Percentiles rank a stretch among this genome's conserved stretches.
phyloP scores from a whole-genome alignment of 352 stramenopile genomes.

The Plasmopara viticola region DNA sequence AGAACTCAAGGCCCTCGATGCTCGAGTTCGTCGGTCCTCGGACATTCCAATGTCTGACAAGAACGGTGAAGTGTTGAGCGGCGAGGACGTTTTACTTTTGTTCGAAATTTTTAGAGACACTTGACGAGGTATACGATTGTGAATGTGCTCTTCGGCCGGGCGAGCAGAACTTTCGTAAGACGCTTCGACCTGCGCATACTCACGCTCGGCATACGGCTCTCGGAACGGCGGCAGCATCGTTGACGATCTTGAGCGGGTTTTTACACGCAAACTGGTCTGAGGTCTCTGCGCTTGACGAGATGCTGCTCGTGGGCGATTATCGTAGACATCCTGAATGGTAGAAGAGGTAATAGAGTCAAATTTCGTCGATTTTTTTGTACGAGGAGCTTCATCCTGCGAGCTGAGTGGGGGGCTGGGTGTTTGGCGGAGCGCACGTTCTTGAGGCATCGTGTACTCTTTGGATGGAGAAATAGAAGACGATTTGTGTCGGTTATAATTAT shows the following conservation, averaged over 20 bases:
- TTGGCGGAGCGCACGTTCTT: slow-evolving; percentile 8
- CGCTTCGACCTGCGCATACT: not conserved
- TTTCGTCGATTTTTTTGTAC: slow-evolving; percentile 9
- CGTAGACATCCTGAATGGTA: slow-evolving; percentile 4
- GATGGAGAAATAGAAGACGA: slow-evolving; percentile 14
- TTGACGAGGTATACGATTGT: slow-evolving; percentile 1
- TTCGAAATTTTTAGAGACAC: slow-evolving; percentile 1
- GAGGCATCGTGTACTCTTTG: slow-evolving; percentile 3
- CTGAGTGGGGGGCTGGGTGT: slow-evolving; percentile 4
- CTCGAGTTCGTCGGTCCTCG: slow-evolving; percentile 10
- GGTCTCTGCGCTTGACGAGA: not conserved
- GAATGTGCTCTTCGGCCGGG: slow-evolving; percentile 6
- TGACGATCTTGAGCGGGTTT: slow-evolving; percentile 5
- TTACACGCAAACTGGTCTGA: slow-evolving; percentile 5
- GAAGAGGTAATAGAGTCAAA: slow-evolving; percentile 5
- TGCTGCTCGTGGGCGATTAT: not conserved
- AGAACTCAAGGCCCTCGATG: slow-evolving; percentile 13
- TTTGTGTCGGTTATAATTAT: slow-evolving; percentile 9
- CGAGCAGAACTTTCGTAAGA: slow-evolving; percentile 1
- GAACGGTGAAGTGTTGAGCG: slow-evolving; percentile 1
- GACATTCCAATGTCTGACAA: slow-evolving; percentile 12
- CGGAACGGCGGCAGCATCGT: slow-evolving; percentile 14
- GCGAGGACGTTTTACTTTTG: slow-evolving; percentile 3
- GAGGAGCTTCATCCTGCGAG: slow-evolving; percentile 4
- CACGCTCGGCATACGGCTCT: slow-evolving; percentile 5